A percentile compares a stretch with the other conserved stretches of the same genome.
Conservation (phyloP, 176 grass and related monocot species). For the Tillandsia leiboldiana region DNA sequence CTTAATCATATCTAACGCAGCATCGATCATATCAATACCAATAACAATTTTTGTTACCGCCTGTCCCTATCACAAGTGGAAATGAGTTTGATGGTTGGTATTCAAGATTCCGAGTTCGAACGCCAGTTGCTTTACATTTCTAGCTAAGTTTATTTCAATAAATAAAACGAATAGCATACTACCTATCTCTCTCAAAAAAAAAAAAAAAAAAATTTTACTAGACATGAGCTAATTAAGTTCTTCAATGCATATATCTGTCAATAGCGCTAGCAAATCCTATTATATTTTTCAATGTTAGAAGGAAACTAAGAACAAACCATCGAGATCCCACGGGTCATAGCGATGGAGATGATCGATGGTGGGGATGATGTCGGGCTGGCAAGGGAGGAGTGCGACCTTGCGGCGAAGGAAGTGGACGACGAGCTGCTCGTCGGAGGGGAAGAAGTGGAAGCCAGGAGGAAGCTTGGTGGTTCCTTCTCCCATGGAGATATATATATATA, state of each 20-base stretch:
- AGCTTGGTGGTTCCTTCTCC: conserved; percentile 48
- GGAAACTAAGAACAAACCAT: conserved; percentile 32
- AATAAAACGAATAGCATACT: too few species aligned
- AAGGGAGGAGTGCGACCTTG: conserved; percentile 54
- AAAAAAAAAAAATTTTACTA: background rate
- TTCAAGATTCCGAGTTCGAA: too few species aligned
- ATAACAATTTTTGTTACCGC: background rate
- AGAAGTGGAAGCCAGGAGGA: conserved; percentile 92
- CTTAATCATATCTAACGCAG: too few species aligned
- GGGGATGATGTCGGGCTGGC: conserved; percentile 66
- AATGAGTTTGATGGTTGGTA: too few species aligned
- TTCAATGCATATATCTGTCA: conserved; percentile 1
- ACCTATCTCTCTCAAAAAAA: too few species aligned
- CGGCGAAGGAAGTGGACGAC: conserved; percentile 71
- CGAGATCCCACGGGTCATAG: conserved; percentile 80
- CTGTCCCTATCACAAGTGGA: too few species aligned
- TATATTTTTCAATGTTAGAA: background rate
- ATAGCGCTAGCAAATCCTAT: background rate
- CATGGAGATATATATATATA: conserved; percentile 23
- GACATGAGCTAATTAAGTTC: background rate
- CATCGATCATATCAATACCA: too few species aligned
- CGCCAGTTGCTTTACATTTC: too few species aligned
- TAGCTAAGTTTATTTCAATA: too few species aligned
- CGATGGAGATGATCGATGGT: conserved; percentile 34
- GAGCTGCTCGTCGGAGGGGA: conserved; percentile 88